Percentiles rank a stretch among this genome's conserved stretches.
Conservation (phyloP, 2,329 filamentous ascomycete genomes). For the Fusarium phyllophilum region DNA sequence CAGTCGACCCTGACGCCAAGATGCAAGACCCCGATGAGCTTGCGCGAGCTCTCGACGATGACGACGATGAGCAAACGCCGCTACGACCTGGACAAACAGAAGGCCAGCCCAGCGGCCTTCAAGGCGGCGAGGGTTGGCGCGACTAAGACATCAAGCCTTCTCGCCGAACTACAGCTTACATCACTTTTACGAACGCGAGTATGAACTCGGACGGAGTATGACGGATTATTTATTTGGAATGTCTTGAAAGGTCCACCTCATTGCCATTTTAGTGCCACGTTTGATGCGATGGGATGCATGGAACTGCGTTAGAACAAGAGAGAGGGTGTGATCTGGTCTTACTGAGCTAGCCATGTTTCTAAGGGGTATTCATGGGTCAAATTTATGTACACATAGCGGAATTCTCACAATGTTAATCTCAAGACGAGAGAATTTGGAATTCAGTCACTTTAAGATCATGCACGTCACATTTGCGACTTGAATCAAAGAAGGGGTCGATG, state of each 20-base stretch:
- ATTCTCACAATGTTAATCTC: constrained; percentile 6
- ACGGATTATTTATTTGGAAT: constrained; percentile 34
- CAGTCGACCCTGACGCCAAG: constrained; percentile 69
- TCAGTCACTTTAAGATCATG: neutral
- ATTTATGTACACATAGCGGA: constrained; percentile 27
- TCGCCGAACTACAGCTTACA: neutral
- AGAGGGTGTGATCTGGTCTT: neutral
- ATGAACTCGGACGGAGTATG: constrained; percentile 30
- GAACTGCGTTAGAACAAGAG: constrained; percentile 28
- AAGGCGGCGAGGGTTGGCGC: constrained; percentile 60
- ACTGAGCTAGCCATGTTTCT: neutral
- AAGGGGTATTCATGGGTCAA: neutral
- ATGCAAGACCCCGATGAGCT: constrained; percentile 75
- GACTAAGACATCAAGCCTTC: constrained; percentile 42
- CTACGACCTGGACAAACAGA: constrained; percentile 44
- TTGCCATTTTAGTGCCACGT: neutral
- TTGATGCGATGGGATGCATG: neutral
- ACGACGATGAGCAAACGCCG: constrained; percentile 56
- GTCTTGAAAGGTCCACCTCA: constrained; percentile 13
- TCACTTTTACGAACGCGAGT: constrained; percentile 14
- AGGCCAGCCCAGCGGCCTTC: constrained; percentile 53
- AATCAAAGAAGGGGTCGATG: constrained; percentile 22
- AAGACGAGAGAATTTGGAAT: constrained; percentile 8
- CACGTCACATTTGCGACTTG: neutral
- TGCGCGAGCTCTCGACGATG: constrained; percentile 67